A percentile compares a stretch with the other conserved stretches of the same genome.
Evolutionary conservation across 2,329 filamentous ascomycete species (phyloP).

Genomic region (Neonectria neomacrospora): DNA sequence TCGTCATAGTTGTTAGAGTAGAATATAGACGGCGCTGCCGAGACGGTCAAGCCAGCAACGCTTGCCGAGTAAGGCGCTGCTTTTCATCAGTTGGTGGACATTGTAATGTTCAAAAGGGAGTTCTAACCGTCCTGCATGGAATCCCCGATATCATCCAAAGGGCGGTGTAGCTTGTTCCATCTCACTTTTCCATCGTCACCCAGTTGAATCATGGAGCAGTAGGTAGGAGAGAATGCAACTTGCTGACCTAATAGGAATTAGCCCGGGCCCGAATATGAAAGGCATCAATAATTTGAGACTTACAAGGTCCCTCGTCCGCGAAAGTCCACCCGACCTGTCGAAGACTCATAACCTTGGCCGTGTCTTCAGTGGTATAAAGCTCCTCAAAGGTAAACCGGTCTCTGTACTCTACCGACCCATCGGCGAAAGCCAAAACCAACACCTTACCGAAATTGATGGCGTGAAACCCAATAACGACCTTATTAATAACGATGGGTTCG

Average conservation of each 20-base stretch:
- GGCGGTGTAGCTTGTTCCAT: slow-evolving; percentile 67
- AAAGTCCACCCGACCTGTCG: slow-evolving; percentile 84
- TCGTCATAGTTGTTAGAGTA: slow-evolving; percentile 72
- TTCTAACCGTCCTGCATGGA: slow-evolving; percentile 60
- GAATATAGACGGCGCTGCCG: slow-evolving; percentile 58
- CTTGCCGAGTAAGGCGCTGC: slow-evolving; percentile 66
- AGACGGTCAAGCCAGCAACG: slow-evolving; percentile 69
- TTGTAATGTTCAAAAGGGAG: background rate
- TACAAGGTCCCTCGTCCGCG: slow-evolving; percentile 72
- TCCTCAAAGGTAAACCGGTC: slow-evolving; percentile 79
- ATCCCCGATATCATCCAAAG: slow-evolving; percentile 59
- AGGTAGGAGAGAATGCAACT: slow-evolving; percentile 69
- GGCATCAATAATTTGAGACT: slow-evolving; percentile 40
- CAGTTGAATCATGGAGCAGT: slow-evolving; percentile 67
- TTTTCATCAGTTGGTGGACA: slow-evolving; percentile 26
- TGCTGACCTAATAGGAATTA: slow-evolving; percentile 61
- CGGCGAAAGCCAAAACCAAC: slow-evolving; percentile 78
- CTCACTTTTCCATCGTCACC: slow-evolving; percentile 67
- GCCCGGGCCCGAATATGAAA: background rate
- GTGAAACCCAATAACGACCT: slow-evolving; percentile 75
- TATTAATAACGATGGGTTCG: slow-evolving; percentile 76
- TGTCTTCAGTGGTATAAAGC: slow-evolving; percentile 71
- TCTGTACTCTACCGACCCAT: slow-evolving; percentile 83
- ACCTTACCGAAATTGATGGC: slow-evolving; percentile 77
- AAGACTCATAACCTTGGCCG: slow-evolving; percentile 74